Evolutionary conservation across 495 filamentous ascomycete genomes (phyloP), one percentile per base, ranked within the genome.

Genomic region (Aspergillus haitiensis): DNA sequence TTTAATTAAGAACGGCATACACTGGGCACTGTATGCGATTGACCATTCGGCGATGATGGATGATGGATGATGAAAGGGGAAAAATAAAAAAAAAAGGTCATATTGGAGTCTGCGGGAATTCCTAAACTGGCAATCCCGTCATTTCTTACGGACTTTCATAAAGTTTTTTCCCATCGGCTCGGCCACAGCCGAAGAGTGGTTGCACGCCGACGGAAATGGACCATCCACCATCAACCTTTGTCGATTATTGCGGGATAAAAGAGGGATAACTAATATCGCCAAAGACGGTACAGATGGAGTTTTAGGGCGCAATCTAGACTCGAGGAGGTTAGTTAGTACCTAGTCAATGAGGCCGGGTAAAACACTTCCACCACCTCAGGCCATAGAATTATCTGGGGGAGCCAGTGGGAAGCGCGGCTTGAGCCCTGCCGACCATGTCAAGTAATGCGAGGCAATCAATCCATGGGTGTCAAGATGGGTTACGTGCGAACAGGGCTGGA

Each of bases 91-190:
- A 40, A 40, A 40, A 40, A 9, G 37, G 37, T 40, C 1, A 40
- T 13, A 40, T 13, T 13, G 13, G 13, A 40, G 44, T 18, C n/a
- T 47, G 8, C 51, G 51, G 58, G 21, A 60, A 40, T 16, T 31
- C 58, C 51, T 31, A 46, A 60, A 60, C 16, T 54, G 58, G 58
- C 9, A 60, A 48, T 42, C 58, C 58, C 44, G 44, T 6, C 15
- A 9, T 10, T 27, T 18, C 15, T 7, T 47, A 15, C 27, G 1
- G 44, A 7, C 44, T 3, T 21, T 6, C 44, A 8, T 42, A 42
- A 42, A 13, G 15, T 42, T 11, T 7, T 40, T 16, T 11, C 6
- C n/a, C 9, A 44, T 42, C 37, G 9, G 48, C 33, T 52, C 58
- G 40, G 58, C 16, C 52, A 54, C 3, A 40, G 36, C 52, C 50